Evolutionary conservation across 2,329 filamentous ascomycete genomes (phyloP), one percentile per base, ranked within the genome.

Genomic region (Coniochaeta sp.): DNA sequence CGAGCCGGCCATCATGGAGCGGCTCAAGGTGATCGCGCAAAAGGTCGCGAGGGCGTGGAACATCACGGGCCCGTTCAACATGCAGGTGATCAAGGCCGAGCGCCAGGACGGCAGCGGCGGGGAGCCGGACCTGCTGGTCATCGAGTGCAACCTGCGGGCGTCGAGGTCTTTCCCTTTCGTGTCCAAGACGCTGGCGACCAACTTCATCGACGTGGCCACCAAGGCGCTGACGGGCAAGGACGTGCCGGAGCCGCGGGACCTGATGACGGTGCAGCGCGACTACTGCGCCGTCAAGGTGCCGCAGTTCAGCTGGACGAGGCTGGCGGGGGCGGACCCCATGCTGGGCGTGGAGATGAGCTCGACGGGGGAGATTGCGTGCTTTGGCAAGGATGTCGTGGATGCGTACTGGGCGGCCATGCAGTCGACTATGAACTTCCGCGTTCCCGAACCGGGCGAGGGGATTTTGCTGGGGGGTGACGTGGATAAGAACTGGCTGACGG

Each of bases 61-160:
- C 71, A 98, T 98, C 74, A 98, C 92, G 22, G 95, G 95, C 60
- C 95, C 95, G 62, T 99, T 98, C 86, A 99, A 99, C 84, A 98
- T 99, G 93, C 95, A 99, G 74, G 96, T 99, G 77, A 98, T 99
- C 84, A 96, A 96, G 80, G 91, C 90, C 38, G 82, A 90, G 14
- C 81, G 89, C n/a, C n/a, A n/a, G n/a, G n/a, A n/a, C 69, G 85
- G 89, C 34, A 87, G 90, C 62, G 89, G 89, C 61, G 88, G 88
- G 60, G 84, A 89, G 70, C 85, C 90, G 36, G 81, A 84, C 31
- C 85, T 98, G 66, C 97, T 97, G 82, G 93, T 98, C 70, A 98
- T 98, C 64, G 93, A 98, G 78, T 98, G 93, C 81, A 98, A 98
- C 76, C 87, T 98, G 64, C 93, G 93, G 74, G 95, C 93, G 61